Base-by-base conservation (phyloP, 108 stramenopile genomes). In the Licmophora abbreviata region DNA sequence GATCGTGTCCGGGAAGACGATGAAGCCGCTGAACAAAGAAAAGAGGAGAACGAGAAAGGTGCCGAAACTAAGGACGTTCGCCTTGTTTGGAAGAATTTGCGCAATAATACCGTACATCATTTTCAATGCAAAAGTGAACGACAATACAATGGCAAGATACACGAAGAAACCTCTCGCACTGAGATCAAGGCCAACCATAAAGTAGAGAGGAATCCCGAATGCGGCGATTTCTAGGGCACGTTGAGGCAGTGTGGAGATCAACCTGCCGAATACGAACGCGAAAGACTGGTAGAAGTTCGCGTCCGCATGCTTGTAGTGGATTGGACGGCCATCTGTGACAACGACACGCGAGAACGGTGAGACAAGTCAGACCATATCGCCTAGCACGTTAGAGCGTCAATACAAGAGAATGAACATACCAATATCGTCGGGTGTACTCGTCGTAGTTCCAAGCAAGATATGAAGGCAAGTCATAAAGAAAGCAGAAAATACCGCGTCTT, bases 221-320 rank as follows among this genome's bases (percentile, higher is more conserved):
- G 71, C 54, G 17, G 75, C 36, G 46, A 77, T 77, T 57, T 85
- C 83, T 65, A 51, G 61, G 66, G 30, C 63, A 58, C 33, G 60
- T 49, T 79, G 62, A 15, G 83, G 83, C 25, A 79, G 49, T 49
- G 65, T 69, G 31, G 81, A 67, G 14, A 82, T 48, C 24, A 72
- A 68, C 48, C 72, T 66, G 25, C 79, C 83, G 23, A 85, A 29
- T 38, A 76, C 60, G 51, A 78, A 83, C 20, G 80, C 66, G 18
- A 58, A 65, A 30, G 89, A 66, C 32, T 83, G 83, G 47, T 63
- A 92, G 59, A 94, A 95, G 29, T 69, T 74, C 26, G 90, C 69
- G 46, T 87, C 81, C 6, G 56, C 59, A 21, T 95, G 95, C 68
- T 97, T 94, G 75, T 95, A 88, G 56, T 85, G 85, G 4, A 92